phyloP scores from a whole-genome alignment of 1,284 basidiomycete genomes.

The Takashimella tepidaria region DNA sequence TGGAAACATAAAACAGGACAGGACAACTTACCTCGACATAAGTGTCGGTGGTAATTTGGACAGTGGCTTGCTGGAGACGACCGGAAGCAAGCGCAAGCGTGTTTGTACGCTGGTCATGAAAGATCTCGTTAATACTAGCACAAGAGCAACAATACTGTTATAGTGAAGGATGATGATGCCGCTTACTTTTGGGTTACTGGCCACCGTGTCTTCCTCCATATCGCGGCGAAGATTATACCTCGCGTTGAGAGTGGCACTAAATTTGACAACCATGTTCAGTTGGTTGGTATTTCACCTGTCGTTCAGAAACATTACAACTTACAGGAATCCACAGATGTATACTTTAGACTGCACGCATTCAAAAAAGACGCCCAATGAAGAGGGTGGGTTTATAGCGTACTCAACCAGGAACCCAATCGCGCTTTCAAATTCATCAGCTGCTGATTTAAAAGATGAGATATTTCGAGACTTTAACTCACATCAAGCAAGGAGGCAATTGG shows the following conservation, averaged over 20 bases:
- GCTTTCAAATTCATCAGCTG: no score
- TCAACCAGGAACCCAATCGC: not conserved
- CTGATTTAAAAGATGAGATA: no score
- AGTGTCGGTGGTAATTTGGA: constrained; percentile 17
- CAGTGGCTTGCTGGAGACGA: constrained; percentile 12
- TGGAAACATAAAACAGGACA: no score
- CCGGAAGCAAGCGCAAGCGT: constrained; percentile 2
- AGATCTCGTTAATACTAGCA: not conserved
- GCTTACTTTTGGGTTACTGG: not conserved
- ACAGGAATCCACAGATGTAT: not conserved
- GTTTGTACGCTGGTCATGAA: constrained; percentile 13
- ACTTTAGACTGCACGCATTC: not conserved
- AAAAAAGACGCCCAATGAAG: not conserved
- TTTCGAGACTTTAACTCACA: not conserved
- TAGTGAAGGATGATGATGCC: not conserved
- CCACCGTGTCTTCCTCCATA: not conserved
- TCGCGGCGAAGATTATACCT: not conserved
- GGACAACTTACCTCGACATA: constrained; percentile 18
- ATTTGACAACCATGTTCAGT: not conserved
- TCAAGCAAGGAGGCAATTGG: not conserved
- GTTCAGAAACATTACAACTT: not conserved
- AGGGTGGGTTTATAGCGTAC: not conserved
- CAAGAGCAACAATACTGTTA: not conserved
- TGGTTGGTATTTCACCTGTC: no score
- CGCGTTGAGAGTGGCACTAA: not conserved